A percentile compares a stretch with the other conserved stretches of the same genome.
phyloP scores from a whole-genome alignment of 805 yeast species.

The Teunomyces pallodes region DNA sequence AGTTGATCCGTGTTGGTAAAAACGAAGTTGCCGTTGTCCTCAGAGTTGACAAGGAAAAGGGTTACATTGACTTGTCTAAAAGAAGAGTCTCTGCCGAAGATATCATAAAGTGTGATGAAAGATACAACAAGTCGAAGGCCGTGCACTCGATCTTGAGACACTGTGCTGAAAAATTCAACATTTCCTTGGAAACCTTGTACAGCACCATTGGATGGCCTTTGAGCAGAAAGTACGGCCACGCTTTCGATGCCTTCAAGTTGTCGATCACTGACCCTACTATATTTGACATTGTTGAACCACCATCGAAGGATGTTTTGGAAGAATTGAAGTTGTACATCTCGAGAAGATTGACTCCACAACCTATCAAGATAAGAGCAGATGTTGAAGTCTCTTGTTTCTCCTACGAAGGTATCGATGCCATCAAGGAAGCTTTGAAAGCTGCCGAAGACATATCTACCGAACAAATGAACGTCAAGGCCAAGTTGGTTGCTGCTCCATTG shows the following conservation, averaged over 20 bases:
- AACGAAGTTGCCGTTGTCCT: conserved; percentile 97
- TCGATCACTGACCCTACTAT: conserved; percentile 90
- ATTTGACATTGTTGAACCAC: conserved; percentile 75
- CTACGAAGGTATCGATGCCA: conserved; percentile 97
- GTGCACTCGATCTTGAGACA: conserved; percentile 98
- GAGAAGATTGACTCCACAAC: conserved; percentile 95
- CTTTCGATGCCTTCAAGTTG: conserved; percentile 94
- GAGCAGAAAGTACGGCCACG: conserved; percentile 93
- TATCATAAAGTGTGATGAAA: conserved; percentile 94
- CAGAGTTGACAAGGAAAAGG: conserved; percentile 98
- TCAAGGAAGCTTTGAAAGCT: conserved; percentile 79
- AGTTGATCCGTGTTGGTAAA: conserved; percentile 95
- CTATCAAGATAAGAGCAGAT: conserved; percentile 97
- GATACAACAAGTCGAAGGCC: conserved; percentile 93
- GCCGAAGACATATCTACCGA: conserved; percentile 86
- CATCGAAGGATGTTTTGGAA: conserved; percentile 69
- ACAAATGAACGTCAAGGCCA: conserved; percentile 84
- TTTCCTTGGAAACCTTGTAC: conserved; percentile 82
- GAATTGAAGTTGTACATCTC: conserved; percentile 87
- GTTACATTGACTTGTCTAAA: conserved; percentile 95
- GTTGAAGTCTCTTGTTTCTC: conserved; percentile 96
- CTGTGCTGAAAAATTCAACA: conserved; percentile 94
- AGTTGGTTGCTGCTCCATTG: conserved; percentile 95
- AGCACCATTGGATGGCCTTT: conserved; percentile 96
- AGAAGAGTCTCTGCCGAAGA: conserved; percentile 98